A percentile compares a stretch with the other conserved stretches of the same genome.
These are phyloP conservation scores for Carex arenaria DNA, from an alignment of 202 grass and related monocot genomes.

Conservation along the genomic window DNA sequence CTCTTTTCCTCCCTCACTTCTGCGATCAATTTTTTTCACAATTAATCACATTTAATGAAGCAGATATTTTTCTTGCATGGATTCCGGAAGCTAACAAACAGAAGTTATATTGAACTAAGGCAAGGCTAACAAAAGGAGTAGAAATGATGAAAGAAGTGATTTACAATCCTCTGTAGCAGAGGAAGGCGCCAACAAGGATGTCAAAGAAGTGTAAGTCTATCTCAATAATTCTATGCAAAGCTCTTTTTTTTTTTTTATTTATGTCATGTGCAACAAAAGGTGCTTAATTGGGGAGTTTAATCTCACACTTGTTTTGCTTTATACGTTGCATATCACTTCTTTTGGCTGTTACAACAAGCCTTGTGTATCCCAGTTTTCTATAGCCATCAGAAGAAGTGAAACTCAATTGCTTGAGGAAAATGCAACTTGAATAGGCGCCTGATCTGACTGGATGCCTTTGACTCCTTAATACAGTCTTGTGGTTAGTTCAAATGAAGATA, in stretches of 20 bases:
- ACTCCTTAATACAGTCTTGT: background rate
- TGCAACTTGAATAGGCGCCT: background rate
- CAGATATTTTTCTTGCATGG: background rate
- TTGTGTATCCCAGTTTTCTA: background rate
- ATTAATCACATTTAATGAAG: background rate
- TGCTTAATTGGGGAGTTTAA: background rate
- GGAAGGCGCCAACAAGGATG: background rate
- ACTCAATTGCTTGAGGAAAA: background rate
- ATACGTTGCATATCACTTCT: background rate
- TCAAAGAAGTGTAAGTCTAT: background rate
- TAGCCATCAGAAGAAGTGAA: background rate
- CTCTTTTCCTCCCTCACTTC: background rate
- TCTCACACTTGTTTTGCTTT: background rate
- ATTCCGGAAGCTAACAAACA: background rate
- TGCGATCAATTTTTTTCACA: background rate
- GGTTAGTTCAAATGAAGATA: background rate
- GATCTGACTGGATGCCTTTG: background rate
- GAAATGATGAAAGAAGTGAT: background rate
- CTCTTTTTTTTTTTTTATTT: no score
- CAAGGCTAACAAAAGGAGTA: background rate
- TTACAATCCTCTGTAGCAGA: background rate
- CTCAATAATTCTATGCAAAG: background rate
- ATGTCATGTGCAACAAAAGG: background rate
- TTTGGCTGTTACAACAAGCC: background rate
- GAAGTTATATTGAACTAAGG: background rate